phyloP scores from a whole-genome alignment of 257 asterid genomes.

The Plectranthus barbatus region DNA sequence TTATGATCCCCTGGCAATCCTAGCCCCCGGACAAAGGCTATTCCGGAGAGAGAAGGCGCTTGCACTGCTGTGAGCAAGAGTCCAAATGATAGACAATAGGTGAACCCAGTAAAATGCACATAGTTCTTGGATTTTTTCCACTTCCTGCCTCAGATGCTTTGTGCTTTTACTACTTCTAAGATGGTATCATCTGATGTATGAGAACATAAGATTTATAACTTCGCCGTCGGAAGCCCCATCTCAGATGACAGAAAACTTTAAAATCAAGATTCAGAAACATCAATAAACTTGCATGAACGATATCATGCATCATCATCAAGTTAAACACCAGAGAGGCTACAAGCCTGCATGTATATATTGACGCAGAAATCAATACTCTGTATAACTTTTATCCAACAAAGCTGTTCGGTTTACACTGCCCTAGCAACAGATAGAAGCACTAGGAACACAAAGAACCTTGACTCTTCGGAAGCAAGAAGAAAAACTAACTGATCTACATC shows the following conservation, averaged over 20 bases:
- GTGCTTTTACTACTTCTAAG: constrained; percentile 4
- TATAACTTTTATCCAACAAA: neutral
- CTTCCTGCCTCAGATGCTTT: constrained; percentile 6
- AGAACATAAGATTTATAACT: neutral
- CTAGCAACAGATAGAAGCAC: constrained; percentile 11
- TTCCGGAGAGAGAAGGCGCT: constrained; percentile 40
- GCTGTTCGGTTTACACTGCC: neutral
- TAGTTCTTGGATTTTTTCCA: constrained; percentile 6
- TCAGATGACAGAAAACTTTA: neutral
- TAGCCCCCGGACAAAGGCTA: constrained; percentile 90
- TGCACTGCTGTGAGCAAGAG: constrained; percentile 22
- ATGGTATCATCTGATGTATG: neutral
- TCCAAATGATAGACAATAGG: neutral
- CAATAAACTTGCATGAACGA: neutral
- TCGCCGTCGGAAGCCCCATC: neutral
- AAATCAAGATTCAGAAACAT: constrained; percentile 4
- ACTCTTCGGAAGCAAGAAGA: too few relatives aligned
- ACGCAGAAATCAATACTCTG: neutral
- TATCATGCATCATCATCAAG: constrained; percentile 9
- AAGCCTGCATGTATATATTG: neutral
- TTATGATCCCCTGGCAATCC: constrained; percentile 82
- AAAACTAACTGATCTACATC: too few relatives aligned
- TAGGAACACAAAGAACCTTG: too few relatives aligned
- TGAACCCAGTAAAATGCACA: constrained; percentile 15
- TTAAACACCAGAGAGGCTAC: neutral